Evolutionary conservation across 192 early-diverging fungal genomes (phyloP).

Genomic region (Coemansia biformis): DNA sequence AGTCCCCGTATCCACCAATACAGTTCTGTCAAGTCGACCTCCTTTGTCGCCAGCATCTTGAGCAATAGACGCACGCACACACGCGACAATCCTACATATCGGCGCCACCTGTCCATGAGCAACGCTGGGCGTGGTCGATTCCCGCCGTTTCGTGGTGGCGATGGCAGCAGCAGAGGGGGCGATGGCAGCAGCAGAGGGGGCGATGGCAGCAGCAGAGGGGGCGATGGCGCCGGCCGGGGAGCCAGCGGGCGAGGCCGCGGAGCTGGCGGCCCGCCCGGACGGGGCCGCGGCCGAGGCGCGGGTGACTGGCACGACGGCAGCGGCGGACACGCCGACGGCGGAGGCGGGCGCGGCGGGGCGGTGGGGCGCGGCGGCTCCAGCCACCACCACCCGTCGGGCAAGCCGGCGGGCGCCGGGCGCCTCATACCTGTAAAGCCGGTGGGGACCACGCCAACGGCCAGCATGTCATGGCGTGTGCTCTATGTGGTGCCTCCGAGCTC

Average conservation of each 20-base stretch:
- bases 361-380: background rate
- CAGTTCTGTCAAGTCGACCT: too few relatives aligned
- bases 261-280: too few relatives aligned
- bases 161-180: background rate
- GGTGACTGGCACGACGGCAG: conserved; percentile 1
- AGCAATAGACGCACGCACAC: too few relatives aligned
- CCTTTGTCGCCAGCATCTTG: too few relatives aligned
- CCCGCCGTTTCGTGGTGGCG: conserved; percentile 13
- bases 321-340: background rate
- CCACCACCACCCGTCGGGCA: background rate
- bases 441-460: conserved; percentile 15
- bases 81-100: too few relatives aligned
- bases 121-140: conserved; percentile 11
- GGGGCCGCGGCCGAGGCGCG: background rate
- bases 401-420: background rate
- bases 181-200: background rate
- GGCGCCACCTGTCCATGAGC: conserved; percentile 53
- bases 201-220: too few relatives aligned
- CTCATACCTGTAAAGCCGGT: conserved; percentile 29
- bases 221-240: conserved; percentile 2
- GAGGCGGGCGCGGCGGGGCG: conserved; percentile 1
- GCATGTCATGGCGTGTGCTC: conserved; percentile 29
- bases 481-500: conserved; percentile 29
- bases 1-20: too few relatives aligned
- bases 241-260: too few relatives aligned